Evolutionary conservation across 106 monocot genomes (phyloP).

Genomic region (Phalaenopsis aphrodite): DNA sequence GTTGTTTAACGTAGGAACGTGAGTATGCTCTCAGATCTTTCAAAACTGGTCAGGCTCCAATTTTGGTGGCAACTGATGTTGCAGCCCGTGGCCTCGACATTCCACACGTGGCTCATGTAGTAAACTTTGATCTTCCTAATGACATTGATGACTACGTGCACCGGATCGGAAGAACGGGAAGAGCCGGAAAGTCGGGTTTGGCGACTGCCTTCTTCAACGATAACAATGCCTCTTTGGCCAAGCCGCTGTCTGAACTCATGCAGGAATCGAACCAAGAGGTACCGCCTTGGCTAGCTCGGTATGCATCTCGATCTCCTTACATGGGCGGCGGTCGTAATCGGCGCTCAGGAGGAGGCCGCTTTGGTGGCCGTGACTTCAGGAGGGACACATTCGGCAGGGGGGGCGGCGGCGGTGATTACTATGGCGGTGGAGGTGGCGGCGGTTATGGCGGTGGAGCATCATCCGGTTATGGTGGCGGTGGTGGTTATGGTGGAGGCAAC

Average conservation of each 20-base stretch:
- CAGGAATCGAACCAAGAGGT: constrained; percentile 67
- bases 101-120: constrained; percentile 64
- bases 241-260: constrained; percentile 48
- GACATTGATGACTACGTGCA: constrained; percentile 73
- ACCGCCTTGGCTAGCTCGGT: constrained; percentile 45
- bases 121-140: constrained; percentile 70
- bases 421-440: constrained; percentile 17
- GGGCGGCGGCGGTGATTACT: constrained; percentile 23
- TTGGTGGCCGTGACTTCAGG: constrained; percentile 47
- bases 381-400: constrained; percentile 21
- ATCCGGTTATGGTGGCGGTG: constrained; percentile 8
- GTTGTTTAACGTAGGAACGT: constrained; percentile 30
- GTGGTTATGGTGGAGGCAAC: constrained; percentile 1
- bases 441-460: constrained; percentile 7
- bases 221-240: constrained; percentile 38
- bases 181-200: constrained; percentile 55
- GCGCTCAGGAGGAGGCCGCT: constrained; percentile 30
- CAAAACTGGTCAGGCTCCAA: constrained; percentile 52
- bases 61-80: constrained; percentile 63
- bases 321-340: constrained; percentile 35
- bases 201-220: constrained; percentile 75
- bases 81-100: constrained; percentile 71
- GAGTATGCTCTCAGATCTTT: constrained; percentile 62
- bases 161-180: constrained; percentile 61
- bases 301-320: constrained; percentile 27